These are phyloP conservation scores for Aspergillus sp. DNA, from an alignment of 2,329 filamentous ascomycete species.

Conservation along the genomic window DNA sequence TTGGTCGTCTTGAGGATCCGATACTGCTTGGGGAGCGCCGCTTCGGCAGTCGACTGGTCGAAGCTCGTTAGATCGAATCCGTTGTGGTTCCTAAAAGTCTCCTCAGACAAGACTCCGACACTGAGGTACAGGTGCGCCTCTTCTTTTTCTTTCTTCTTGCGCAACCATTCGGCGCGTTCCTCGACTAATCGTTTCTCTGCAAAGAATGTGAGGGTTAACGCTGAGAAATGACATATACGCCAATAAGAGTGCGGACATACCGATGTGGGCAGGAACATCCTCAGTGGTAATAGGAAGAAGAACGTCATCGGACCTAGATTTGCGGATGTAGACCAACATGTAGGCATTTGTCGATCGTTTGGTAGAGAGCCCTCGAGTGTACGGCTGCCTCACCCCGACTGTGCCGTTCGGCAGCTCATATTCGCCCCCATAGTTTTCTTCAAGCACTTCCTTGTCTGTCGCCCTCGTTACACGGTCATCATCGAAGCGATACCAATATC, in stretches of 20 bases:
- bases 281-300: constrained; percentile 75
- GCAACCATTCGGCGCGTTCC: constrained; percentile 76
- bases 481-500: constrained; percentile 95
- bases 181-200: constrained; percentile 76
- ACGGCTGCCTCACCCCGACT: constrained; percentile 65
- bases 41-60: constrained; percentile 65
- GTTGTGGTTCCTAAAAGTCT: constrained; percentile 79
- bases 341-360: constrained; percentile 86
- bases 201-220: neutral
- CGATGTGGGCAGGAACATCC: constrained; percentile 81
- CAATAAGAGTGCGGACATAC: constrained; percentile 50
- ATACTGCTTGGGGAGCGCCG: constrained; percentile 72
- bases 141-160: constrained; percentile 82
- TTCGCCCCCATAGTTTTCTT: constrained; percentile 96
- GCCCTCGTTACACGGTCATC: constrained; percentile 97
- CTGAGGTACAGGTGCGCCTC: constrained; percentile 93
- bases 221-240: neutral
- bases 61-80: constrained; percentile 80
- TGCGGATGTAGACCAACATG: constrained; percentile 97
- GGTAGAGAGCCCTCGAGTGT: constrained; percentile 65
- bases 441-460: constrained; percentile 85
- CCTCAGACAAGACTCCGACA: constrained; percentile 78
- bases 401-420: constrained; percentile 66
- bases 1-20: constrained; percentile 75
- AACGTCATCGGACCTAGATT: constrained; percentile 81